These are phyloP conservation scores for Mycena rosella DNA, from an alignment of 768 basidiomycete species.

Conservation along the genomic window DNA sequence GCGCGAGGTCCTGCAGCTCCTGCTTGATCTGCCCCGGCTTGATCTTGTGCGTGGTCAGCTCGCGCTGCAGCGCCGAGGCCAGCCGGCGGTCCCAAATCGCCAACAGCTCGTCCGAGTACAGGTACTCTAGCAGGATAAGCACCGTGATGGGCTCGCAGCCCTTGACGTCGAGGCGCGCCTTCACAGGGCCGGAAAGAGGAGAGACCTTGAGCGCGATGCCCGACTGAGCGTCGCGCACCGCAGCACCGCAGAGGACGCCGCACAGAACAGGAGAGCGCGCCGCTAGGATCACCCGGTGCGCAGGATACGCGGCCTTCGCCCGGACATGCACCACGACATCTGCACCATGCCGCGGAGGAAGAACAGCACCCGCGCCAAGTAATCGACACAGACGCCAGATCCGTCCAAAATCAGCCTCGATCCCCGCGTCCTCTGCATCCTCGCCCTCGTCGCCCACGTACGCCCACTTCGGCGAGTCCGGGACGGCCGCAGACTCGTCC, in stretches of 20 bases:
- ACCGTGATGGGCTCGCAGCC: constrained; percentile 75
- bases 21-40: constrained; percentile 64
- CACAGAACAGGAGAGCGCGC: constrained; percentile 66
- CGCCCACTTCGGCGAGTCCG: constrained; percentile 16
- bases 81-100: constrained; percentile 89
- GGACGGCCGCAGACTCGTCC: constrained; percentile 13
- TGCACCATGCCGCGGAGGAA: constrained; percentile 63
- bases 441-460: constrained; percentile 44
- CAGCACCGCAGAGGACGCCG: constrained; percentile 53
- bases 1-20: constrained; percentile 73
- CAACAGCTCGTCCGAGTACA: constrained; percentile 90
- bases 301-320: constrained; percentile 63
- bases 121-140: constrained; percentile 82
- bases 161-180: constrained; percentile 56
- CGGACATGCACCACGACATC: constrained; percentile 68
- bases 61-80: constrained; percentile 54
- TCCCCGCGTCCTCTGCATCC: constrained; percentile 52
- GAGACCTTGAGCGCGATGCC: constrained; percentile 34
- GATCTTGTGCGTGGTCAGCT: constrained; percentile 55
- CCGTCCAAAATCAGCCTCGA: constrained; percentile 53
- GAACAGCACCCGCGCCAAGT: constrained; percentile 43
- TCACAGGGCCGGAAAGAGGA: constrained; percentile 36
- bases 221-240: constrained; percentile 26
- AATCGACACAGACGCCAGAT: constrained; percentile 51
- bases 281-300: constrained; percentile 75